A percentile compares a stretch with the other conserved stretches of the same genome.
phyloP scores from a whole-genome alignment of 2,329 filamentous ascomycete species.

The Zymoseptoria ardabiliae region DNA sequence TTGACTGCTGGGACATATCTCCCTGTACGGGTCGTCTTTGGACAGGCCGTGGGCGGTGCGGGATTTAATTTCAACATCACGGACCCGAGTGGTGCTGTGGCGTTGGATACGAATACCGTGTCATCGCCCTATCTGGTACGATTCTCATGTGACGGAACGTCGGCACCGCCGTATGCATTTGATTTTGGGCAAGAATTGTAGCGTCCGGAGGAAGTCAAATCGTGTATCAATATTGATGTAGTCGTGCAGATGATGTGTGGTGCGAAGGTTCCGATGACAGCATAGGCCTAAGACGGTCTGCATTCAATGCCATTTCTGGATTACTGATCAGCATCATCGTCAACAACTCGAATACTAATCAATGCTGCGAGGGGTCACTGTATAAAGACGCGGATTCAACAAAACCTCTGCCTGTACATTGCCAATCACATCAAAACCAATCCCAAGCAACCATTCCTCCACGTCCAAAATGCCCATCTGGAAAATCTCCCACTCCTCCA shows the following conservation, averaged over 20 bases:
- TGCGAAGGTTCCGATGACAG: too few relatives aligned
- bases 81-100: constrained; percentile 4
- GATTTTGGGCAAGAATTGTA: constrained; percentile 4
- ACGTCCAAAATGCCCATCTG: background rate
- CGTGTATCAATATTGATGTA: too few relatives aligned
- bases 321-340: too few relatives aligned
- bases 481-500: background rate
- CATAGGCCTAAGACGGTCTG: too few relatives aligned
- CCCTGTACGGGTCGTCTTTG: constrained; percentile 6
- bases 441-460: too few relatives aligned
- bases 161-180: constrained; percentile 1
- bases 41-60: constrained; percentile 6
- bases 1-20: constrained; percentile 1
- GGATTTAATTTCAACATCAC: constrained; percentile 2
- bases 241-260: too few relatives aligned
- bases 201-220: background rate
- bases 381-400: too few relatives aligned
- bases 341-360: too few relatives aligned
- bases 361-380: too few relatives aligned
- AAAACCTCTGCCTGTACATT: too few relatives aligned
- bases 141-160: constrained; percentile 7
- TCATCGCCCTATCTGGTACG: constrained; percentile 7
- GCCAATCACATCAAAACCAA: too few relatives aligned
- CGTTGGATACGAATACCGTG: constrained; percentile 3
- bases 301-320: too few relatives aligned